These are phyloP conservation scores for Hansenula anomala DNA, from an alignment of 1,139 yeast genomes.

Conservation along the genomic window DNA sequence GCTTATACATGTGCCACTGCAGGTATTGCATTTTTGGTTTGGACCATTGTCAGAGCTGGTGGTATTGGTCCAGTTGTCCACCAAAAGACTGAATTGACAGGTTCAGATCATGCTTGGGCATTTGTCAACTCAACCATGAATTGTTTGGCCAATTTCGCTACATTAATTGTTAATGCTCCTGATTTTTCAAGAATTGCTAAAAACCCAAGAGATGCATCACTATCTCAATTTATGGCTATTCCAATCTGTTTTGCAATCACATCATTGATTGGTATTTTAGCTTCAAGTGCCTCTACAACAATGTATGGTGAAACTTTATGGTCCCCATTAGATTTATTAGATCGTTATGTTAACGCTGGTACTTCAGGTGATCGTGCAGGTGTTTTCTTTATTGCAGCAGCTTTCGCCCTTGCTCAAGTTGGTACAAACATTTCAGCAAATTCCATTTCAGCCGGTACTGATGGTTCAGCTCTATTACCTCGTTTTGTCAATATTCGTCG, in stretches of 20 bases:
- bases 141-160: conserved; percentile 80
- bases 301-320: conserved; percentile 71
- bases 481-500: conserved; percentile 75
- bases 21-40: conserved; percentile 70
- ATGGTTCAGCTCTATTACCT: conserved; percentile 80
- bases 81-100: conserved; percentile 43
- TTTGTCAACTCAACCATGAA: conserved; percentile 77
- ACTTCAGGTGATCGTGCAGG: conserved; percentile 80
- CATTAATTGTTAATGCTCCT: conserved; percentile 82
- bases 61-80: conserved; percentile 69
- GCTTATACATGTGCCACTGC: conserved; percentile 76
- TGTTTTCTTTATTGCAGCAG: conserved; percentile 72
- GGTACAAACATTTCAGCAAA: conserved; percentile 94
- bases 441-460: conserved; percentile 87
- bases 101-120: conserved; percentile 74
- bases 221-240: conserved; percentile 58
- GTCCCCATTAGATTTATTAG: conserved; percentile 81
- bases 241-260: conserved; percentile 79
- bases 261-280: conserved; percentile 80
- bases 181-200: conserved; percentile 85
- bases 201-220: conserved; percentile 40
- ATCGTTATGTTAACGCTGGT: conserved; percentile 55
- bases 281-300: conserved; percentile 72
- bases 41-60: conserved; percentile 68
- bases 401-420: conserved; percentile 79